phyloP scores from a whole-genome alignment of 2,329 filamentous ascomycete genomes.

The Cladosporium sp. region DNA sequence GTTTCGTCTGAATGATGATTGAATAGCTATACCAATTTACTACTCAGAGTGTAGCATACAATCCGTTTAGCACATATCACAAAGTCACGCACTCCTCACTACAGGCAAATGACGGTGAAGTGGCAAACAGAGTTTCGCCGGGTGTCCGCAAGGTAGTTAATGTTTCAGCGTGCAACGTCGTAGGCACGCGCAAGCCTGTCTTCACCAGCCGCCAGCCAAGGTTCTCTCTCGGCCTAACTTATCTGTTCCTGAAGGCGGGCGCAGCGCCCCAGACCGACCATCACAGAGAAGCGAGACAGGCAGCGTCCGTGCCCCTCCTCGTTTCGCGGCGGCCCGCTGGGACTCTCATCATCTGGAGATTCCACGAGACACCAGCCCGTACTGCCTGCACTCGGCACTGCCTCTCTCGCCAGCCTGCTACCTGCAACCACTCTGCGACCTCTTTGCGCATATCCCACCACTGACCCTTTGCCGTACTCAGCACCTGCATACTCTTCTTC shows the following conservation, averaged over 20 bases:
- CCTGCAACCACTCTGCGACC: neutral
- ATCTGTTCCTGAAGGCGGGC: constrained; percentile 15
- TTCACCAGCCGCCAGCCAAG: constrained; percentile 8
- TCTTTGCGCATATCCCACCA: constrained; percentile 5
- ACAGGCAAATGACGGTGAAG: neutral
- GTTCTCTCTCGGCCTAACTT: neutral
- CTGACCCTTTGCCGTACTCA: neutral
- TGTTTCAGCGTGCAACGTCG: constrained; percentile 1
- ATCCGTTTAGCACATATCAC: neutral
- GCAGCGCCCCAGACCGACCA: constrained; percentile 8
- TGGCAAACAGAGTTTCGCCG: neutral
- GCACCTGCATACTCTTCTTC: neutral
- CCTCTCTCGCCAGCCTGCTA: constrained; percentile 1
- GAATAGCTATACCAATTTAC: neutral
- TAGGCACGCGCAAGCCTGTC: constrained; percentile 9
- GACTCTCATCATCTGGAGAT: constrained; percentile 25
- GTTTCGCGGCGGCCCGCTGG: constrained; percentile 18
- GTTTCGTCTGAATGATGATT: neutral
- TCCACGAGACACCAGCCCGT: constrained; percentile 16
- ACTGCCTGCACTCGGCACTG: constrained; percentile 6
- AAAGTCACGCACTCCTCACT: neutral
- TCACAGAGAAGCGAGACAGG: neutral
- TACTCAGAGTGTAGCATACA: neutral
- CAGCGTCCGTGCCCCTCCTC: constrained; percentile 10
- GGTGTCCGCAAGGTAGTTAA: neutral